Base-by-base conservation (phyloP, 495 filamentous ascomycete genomes). In the Peziza echinospora region DNA sequence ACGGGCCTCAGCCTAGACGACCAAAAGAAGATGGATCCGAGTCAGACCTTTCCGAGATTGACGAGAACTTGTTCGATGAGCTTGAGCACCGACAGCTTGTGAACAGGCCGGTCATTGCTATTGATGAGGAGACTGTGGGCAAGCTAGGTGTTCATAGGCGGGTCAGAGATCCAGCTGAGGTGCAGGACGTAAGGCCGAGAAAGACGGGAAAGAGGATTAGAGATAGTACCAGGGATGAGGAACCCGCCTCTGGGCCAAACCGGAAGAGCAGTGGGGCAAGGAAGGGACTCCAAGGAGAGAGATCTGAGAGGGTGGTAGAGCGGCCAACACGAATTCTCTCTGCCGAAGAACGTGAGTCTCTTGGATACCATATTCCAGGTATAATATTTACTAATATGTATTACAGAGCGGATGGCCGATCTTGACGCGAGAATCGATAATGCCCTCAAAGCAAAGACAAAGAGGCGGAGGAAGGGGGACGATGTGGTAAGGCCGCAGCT, bases 11-110 rank as follows among this genome's bases (percentile, higher is more conserved):
- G 11, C 13, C 13, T 4, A 11, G 62, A 34, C 54, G 63, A 11
- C 57, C 57, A 43, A 60, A 63, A n/a, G 67, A 60, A 19, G 67
- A 62, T 43, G 53, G 69, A n/a, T 80, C 78, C 50, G 82, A 87
- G 25, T 84, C 81, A n/a, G 73, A 82, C 45, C 73, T 92, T 13
- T 94, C 86, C 8, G 89, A 97, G 60, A 78, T 97, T 53, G 91
- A 96, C 62, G 89, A 96, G 59, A 80, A 79, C 41, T 78, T 91
- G 60, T 93, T 99, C 62, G 78, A 81, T 41, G 76, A 93, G 53
- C 93, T 93, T 63, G 84, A 94, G 55, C 46, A 80, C 80, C 0
- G 71, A 70, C 47, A 75, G 76, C 24, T 58, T 25, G 45, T 48
- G 23, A 73, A 85, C 41, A 77, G 78, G 8, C 23, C 46, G 21